These are phyloP conservation scores for Sistotremastrum suecicum DNA, from an alignment of 768 basidiomycete genomes.

Conservation along the genomic window DNA sequence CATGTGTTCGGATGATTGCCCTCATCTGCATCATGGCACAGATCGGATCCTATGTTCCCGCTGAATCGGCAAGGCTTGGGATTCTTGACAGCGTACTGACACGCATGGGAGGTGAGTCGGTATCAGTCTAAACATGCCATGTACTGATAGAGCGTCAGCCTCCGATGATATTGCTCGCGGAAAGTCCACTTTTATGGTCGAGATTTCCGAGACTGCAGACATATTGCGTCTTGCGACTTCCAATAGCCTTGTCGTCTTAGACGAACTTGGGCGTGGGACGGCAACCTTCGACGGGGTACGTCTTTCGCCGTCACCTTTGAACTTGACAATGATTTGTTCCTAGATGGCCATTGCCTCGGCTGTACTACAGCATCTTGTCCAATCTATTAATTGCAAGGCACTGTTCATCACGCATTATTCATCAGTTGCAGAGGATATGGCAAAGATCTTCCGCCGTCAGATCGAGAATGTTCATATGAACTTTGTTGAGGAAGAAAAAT, in stretches of 20 bases:
- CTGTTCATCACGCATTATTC: slow-evolving; percentile 97
- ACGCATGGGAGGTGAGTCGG: slow-evolving; percentile 80
- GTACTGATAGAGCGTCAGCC: slow-evolving; percentile 31
- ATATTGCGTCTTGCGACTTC: slow-evolving; percentile 66
- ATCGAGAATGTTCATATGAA: slow-evolving; percentile 81
- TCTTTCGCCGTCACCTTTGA: background rate
- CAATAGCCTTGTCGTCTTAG: slow-evolving; percentile 75
- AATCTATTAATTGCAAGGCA: slow-evolving; percentile 47
- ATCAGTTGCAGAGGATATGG: slow-evolving; percentile 55
- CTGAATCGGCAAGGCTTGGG: slow-evolving; percentile 55
- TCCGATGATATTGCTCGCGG: slow-evolving; percentile 79
- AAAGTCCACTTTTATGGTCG: slow-evolving; percentile 94
- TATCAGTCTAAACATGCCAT: too few species aligned
- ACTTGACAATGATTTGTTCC: background rate
- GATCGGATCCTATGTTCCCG: slow-evolving; percentile 90
- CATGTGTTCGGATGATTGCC: slow-evolving; percentile 65
- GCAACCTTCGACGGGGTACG: slow-evolving; percentile 75
- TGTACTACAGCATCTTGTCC: slow-evolving; percentile 57
- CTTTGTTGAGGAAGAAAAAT: slow-evolving; percentile 51
- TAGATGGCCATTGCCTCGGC: slow-evolving; percentile 83
- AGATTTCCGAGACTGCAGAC: slow-evolving; percentile 87
- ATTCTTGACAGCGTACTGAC: slow-evolving; percentile 77
- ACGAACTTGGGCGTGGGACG: slow-evolving; percentile 83
- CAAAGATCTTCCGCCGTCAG: slow-evolving; percentile 40
- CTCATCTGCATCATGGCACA: slow-evolving; percentile 71